These are phyloP conservation scores for Micractinium sp. DNA, from an alignment of 139 green algal species.

Conservation along the genomic window DNA sequence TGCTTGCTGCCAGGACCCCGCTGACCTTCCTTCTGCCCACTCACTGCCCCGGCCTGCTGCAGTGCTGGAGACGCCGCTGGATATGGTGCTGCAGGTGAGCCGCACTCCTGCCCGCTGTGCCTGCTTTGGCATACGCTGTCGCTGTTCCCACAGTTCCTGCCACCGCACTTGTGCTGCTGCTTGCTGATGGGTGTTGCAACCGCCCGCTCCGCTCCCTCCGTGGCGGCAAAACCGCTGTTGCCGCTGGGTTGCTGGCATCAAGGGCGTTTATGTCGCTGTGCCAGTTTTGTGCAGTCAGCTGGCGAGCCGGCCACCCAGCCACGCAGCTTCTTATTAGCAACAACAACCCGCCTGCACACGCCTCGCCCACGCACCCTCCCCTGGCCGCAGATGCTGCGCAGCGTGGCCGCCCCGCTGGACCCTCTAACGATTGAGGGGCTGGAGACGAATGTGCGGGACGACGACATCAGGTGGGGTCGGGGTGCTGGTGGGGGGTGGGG, in stretches of 20 bases:
- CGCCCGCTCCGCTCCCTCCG: no score
- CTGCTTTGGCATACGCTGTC: not conserved
- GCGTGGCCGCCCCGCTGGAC: constrained; percentile 43
- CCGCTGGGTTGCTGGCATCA: no score
- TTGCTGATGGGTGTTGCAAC: no score
- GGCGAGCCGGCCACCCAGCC: not conserved
- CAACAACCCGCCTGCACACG: no score
- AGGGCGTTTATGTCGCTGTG: not conserved
- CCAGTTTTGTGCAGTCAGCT: not conserved
- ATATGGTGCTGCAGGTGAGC: constrained; percentile 67
- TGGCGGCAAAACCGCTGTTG: no score
- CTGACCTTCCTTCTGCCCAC: not conserved
- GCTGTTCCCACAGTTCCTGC: no score
- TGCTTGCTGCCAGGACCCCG: not conserved
- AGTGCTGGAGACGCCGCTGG: constrained; percentile 86
- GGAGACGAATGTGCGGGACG: constrained; percentile 61
- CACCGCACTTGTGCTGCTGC: no score
- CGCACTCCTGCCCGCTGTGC: not conserved
- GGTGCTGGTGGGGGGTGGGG: not conserved
- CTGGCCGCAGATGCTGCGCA: constrained; percentile 51
- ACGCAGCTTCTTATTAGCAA: no score
- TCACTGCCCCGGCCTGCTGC: not conserved
- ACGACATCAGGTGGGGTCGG: not conserved
- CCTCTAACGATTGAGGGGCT: constrained; percentile 53
- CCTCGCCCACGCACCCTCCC: not conserved